Evolutionary conservation across 345 rosid species (phyloP).

Genomic region (Turnera subulata): DNA sequence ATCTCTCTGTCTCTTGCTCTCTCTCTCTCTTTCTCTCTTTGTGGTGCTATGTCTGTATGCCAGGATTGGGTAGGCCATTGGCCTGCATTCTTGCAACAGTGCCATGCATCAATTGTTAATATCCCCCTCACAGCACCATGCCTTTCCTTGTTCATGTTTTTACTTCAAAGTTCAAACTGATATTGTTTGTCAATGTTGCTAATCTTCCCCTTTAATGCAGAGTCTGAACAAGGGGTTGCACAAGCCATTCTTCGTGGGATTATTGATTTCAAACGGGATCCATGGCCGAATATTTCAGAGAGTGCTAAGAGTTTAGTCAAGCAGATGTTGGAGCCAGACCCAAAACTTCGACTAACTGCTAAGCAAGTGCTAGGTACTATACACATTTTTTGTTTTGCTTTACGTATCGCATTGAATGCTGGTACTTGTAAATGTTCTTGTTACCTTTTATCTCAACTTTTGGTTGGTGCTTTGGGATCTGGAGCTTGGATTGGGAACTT

Average conservation of each 20-base stretch:
- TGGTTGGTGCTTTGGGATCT: too few relatives aligned
- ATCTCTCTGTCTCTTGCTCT: conserved; percentile 18
- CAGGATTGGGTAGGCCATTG: neutral
- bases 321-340: conserved; percentile 99
- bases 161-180: too few relatives aligned
- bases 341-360: conserved; percentile 84
- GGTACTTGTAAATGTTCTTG: too few relatives aligned
- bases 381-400: conserved; percentile 5
- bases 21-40: conserved; percentile 9
- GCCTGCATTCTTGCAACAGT: neutral
- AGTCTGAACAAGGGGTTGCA: conserved; percentile 99
- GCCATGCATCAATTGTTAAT: too few relatives aligned
- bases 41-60: conserved; percentile 2
- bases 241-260: conserved; percentile 95
- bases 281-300: conserved; percentile 98
- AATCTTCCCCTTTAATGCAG: conserved; percentile 36
- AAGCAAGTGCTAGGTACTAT: conserved; percentile 91
- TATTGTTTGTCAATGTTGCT: neutral
- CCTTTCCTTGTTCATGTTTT: too few relatives aligned
- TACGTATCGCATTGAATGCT: too few relatives aligned
- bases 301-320: conserved; percentile 81
- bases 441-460: too few relatives aligned
- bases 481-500: too few relatives aligned
- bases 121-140: too few relatives aligned
- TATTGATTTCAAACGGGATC: conserved; percentile 97